Evolutionary conservation across 1,284 basidiomycete genomes (phyloP), one percentile per base, ranked within the genome.

Genomic region (Austroboletus niveus): DNA sequence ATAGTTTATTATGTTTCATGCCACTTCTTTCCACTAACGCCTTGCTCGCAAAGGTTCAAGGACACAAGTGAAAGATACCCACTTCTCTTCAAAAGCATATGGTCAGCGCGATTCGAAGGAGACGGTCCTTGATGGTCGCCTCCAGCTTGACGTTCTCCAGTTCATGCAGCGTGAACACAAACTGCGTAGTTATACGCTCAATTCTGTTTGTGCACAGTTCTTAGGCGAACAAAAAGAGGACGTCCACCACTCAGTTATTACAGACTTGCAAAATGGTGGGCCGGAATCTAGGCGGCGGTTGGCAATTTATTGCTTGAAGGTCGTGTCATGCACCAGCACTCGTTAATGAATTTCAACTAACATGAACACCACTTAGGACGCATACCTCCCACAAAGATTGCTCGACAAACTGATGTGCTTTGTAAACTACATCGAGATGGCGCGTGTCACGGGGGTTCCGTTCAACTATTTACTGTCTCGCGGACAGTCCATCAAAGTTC

Each of bases 121-220:
- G 45, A 94, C 94, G 0, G 74, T 77, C 10, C 81, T 98, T 35
- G 90, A 96, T 57, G 95, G 94, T 22, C 84, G 94, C 17, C 75
- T 98, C 8, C 94, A 98, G 68, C 84, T 98, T 45, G 94, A 98
- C 76, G 73, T 98, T 22, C 78, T 98, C 39, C 94, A 97, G 62
- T 93, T 92, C 66, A 98, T 98, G 92, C 94, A 98, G 63, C 82
- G 94, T 56, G 95, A 98, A 69, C 89, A 97, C 75, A 98, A 98
- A 65, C 75, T 98, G 5, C 85, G 95, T 27, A 94, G 90, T 63
- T 98, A 98, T 68, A 92, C 94, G 1, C 85, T 98, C 57, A 98
- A 98, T 69, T 89, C 94, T 1, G 94, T 98, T 45, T 98, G 94
- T 67, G 89, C 95, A 2, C 92, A 94, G 62, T 98, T 98, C 71